phyloP scores from a whole-genome alignment of 768 basidiomycete species.

The Kwoniella shandongensis region DNA sequence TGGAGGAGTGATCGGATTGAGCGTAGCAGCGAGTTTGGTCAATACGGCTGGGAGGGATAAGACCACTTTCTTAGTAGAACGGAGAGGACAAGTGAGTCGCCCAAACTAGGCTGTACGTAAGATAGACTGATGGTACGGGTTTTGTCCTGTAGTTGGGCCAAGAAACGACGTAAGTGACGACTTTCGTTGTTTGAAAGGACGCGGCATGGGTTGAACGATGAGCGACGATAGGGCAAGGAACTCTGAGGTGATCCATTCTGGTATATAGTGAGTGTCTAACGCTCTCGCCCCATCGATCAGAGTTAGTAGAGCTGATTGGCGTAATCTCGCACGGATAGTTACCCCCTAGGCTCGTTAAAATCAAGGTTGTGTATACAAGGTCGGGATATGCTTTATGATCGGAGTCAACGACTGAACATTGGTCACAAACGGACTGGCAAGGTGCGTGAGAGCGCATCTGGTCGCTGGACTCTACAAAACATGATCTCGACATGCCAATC shows the following conservation, averaged over 20 bases:
- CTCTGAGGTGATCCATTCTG: slow-evolving; percentile 92
- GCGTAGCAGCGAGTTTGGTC: slow-evolving; percentile 71
- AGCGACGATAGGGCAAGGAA: slow-evolving; percentile 69
- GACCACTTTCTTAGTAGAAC: slow-evolving; percentile 77
- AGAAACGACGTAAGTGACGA: slow-evolving; percentile 67
- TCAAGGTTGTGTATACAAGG: slow-evolving; percentile 83
- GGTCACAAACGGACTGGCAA: slow-evolving; percentile 73
- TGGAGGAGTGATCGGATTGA: slow-evolving; percentile 84
- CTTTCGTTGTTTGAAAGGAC: too few relatives aligned
- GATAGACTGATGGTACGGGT: slow-evolving; percentile 1
- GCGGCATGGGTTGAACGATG: too few relatives aligned
- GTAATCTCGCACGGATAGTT: slow-evolving; percentile 48
- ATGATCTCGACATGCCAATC: too few relatives aligned
- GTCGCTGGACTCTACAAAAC: background rate
- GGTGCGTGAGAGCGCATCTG: slow-evolving; percentile 17
- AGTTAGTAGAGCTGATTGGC: slow-evolving; percentile 8
- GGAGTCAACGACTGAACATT: slow-evolving; percentile 65
- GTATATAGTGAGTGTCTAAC: slow-evolving; percentile 25
- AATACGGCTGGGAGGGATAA: slow-evolving; percentile 64
- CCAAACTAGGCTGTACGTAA: background rate
- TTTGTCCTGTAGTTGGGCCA: slow-evolving; percentile 60
- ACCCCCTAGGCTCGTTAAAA: slow-evolving; percentile 78
- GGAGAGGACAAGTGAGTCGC: slow-evolving; percentile 60
- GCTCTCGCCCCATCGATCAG: background rate
- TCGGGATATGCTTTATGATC: slow-evolving; percentile 75